These are phyloP conservation scores for Candolleomyces aberdarensis DNA, from an alignment of 768 basidiomycete species.

Conservation along the genomic window DNA sequence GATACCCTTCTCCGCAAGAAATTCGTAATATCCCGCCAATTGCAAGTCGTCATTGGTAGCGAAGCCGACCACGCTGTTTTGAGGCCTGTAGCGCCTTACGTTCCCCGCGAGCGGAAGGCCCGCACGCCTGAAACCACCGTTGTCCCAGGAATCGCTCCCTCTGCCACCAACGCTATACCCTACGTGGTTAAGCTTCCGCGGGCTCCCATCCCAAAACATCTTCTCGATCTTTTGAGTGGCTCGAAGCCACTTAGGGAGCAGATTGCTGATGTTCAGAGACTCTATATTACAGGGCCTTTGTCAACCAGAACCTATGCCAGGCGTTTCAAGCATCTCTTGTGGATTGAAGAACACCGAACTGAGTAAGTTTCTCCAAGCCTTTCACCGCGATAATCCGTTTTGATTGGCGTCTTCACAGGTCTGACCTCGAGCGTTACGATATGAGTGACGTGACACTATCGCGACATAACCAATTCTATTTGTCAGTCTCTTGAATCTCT, in stretches of 20 bases:
- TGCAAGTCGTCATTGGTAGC: constrained; percentile 45
- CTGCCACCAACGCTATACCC: constrained; percentile 36
- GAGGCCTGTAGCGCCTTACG: constrained; percentile 43
- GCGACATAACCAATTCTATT: constrained; percentile 31
- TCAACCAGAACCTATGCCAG: constrained; percentile 38
- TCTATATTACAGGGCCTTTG: constrained; percentile 40
- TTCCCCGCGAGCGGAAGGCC: constrained; percentile 31
- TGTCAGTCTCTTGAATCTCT: constrained; percentile 24
- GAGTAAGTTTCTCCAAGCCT: constrained; percentile 27
- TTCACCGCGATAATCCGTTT: background rate
- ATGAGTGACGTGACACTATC: constrained; percentile 31
- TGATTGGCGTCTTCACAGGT: background rate
- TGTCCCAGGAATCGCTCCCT: constrained; percentile 41
- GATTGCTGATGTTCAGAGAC: constrained; percentile 24
- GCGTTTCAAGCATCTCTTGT: constrained; percentile 50
- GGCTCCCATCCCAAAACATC: constrained; percentile 34
- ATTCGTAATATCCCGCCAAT: constrained; percentile 47
- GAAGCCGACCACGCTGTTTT: constrained; percentile 43
- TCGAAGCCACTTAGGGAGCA: constrained; percentile 27
- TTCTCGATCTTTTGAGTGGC: constrained; percentile 28
- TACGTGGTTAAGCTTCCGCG: constrained; percentile 39
- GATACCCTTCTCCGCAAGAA: constrained; percentile 38
- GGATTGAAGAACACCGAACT: constrained; percentile 51
- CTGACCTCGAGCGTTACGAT: constrained; percentile 36
- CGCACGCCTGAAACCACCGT: constrained; percentile 32